Percentiles rank a stretch among this genome's conserved stretches.
Evolutionary conservation across 768 basidiomycete species (phyloP).

Genomic region (Termitomyces sp.): DNA sequence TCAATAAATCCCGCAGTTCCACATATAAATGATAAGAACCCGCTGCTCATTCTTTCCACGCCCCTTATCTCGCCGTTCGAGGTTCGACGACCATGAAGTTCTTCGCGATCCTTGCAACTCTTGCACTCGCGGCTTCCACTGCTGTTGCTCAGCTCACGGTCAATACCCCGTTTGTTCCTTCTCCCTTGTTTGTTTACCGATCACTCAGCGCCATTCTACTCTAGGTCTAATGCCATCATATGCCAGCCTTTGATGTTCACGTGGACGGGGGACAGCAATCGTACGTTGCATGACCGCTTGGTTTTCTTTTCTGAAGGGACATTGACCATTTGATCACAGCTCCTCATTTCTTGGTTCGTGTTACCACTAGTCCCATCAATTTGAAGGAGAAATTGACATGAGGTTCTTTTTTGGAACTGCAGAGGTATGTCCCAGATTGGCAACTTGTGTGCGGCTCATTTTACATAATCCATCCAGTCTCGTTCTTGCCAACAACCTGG

Average conservation of each 20-base stretch:
- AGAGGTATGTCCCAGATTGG: slow-evolving; percentile 30
- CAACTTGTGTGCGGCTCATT: background rate
- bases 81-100: slow-evolving; percentile 39
- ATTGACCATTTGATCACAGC: slow-evolving; percentile 28
- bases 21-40: slow-evolving; percentile 16
- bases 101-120: slow-evolving; percentile 31
- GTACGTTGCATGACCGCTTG: slow-evolving; percentile 29
- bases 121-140: slow-evolving; percentile 33
- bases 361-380: background rate
- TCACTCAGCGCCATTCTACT: slow-evolving; percentile 4
- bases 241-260: slow-evolving; percentile 52
- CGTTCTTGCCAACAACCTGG: slow-evolving; percentile 42
- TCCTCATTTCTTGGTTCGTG: slow-evolving; percentile 61
- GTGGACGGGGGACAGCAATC: slow-evolving; percentile 46
- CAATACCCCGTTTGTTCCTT: slow-evolving; percentile 65
- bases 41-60: slow-evolving; percentile 20
- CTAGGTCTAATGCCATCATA: slow-evolving; percentile 40
- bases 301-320: background rate
- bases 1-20: slow-evolving; percentile 1
- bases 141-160: slow-evolving; percentile 41
- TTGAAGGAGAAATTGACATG: background rate
- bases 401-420: slow-evolving; percentile 6
- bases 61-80: slow-evolving; percentile 17
- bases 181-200: background rate
- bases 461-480: slow-evolving; percentile 34